Evolutionary conservation across 352 stramenopile genomes (phyloP), one percentile per base, ranked within the genome.

Genomic region (Phytophthora colocasiae): DNA sequence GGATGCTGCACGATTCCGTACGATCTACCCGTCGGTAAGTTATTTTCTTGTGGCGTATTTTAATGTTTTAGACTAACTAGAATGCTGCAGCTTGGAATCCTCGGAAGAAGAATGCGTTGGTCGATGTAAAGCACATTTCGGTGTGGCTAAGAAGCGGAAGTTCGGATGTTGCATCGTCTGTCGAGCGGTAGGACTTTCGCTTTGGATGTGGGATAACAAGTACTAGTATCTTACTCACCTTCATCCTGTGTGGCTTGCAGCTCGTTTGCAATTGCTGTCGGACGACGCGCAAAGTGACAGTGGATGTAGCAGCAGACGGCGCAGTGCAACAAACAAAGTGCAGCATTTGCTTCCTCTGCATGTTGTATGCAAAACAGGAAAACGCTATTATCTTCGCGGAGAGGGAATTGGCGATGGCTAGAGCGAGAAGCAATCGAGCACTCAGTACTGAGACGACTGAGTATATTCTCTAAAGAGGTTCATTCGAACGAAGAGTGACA

Each of bases 1-100:
- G 71, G 75, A 83, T 83, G 75, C 52, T 79, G 58, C 71, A 73
- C 44, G 69, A 83, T 34, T 71, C 72, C 2, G 56, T 64, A n/a
- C 51, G 61, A 0, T 59, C 60, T 2, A 78, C 48, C 27, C 69
- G 65, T 47, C 59, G 51, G 72, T 77, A 55, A 7, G 66, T 58
- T 8, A 11, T 34, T 11, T 34, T 11, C 8, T 34, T 19, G 17
- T 24, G 19, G 17, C 8, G 14, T 9, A 26, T 22, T n/a, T 10
- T 53, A 38, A 2, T 19, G 22, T 2, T 34, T 44, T 7, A 9
- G 34, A n/a, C 12, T 34, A 49, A 26, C 11, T 14, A 24, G n/a
- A 32, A 14, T 36, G 31, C 12, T 12, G 31, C 4, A 36, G 31
- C 31, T 36, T 36, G 9, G 2, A 36, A 14, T 36, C 60, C 4